Evolutionary conservation across 495 filamentous ascomycete species (phyloP).

Genomic region (Talaromyces ruber): DNA sequence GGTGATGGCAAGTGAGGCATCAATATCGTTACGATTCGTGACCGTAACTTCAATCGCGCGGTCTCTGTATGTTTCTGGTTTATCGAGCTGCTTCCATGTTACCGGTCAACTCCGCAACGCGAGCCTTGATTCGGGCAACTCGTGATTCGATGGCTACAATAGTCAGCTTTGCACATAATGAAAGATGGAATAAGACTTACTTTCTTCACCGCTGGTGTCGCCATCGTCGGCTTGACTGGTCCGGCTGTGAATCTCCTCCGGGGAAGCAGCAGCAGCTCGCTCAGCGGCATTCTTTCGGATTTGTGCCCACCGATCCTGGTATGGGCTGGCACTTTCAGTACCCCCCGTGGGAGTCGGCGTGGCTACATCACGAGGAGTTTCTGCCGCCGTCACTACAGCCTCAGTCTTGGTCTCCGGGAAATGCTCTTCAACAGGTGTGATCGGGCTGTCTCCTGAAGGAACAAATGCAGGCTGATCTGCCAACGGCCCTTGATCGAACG

Average conservation of each 20-base stretch:
- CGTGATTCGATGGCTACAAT: constrained; percentile 83
- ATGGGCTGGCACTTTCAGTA: constrained; percentile 11
- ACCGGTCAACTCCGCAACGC: constrained; percentile 88
- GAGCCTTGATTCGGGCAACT: constrained; percentile 94
- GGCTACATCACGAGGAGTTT: constrained; percentile 1
- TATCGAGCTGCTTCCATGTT: constrained; percentile 53
- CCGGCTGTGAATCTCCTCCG: constrained; percentile 43
- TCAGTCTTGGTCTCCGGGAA: background rate
- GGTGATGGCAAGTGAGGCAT: background rate
- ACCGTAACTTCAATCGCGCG: background rate
- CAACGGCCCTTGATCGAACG: constrained; percentile 87
- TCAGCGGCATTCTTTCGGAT: constrained; percentile 91
- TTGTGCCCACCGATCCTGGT: constrained; percentile 82
- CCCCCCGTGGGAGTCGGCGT: constrained; percentile 11
- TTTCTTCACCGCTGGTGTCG: constrained; percentile 92
- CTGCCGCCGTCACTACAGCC: background rate
- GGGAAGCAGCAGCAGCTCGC: constrained; percentile 49
- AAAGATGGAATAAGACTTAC: constrained; percentile 43
- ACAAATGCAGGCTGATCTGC: constrained; percentile 79
- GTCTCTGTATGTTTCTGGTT: background rate
- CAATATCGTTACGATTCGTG: background rate
- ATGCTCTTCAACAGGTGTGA: constrained; percentile 13
- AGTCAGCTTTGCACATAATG: constrained; percentile 4
- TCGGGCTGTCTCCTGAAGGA: constrained; percentile 47
- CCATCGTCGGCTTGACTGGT: constrained; percentile 59